Base-by-base conservation (phyloP, 2,329 filamentous ascomycete genomes). In the Setomelanomma holmii region DNA sequence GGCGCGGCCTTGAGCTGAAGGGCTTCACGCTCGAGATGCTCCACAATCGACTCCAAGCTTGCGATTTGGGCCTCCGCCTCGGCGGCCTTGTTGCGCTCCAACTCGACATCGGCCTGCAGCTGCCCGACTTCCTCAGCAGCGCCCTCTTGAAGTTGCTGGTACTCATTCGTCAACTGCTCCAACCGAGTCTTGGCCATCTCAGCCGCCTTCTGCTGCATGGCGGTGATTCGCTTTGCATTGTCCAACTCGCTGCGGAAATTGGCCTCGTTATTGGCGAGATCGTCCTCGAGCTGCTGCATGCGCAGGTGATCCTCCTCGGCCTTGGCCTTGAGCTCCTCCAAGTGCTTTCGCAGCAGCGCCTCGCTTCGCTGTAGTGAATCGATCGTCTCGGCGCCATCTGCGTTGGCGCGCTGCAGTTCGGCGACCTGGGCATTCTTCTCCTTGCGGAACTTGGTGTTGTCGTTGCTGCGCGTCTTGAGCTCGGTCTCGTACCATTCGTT, bases 401-500 rank as follows among this genome's bases (percentile, higher is more conserved):
- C 93, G 62, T 93, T 90, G 55, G 89, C 86, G 46, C 92, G 89
- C 75, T 97, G 90, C 22, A 99, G 84, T 67, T 96, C 90, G 7
- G 92, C 85, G 63, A 98, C 91, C 34, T 90, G 89, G 1, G 91
- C 88, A 57, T 90, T 90, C 81, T 97, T 98, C 72, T 99, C 95
- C 71, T 96, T 98, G 58, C 95, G 87, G 75, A 90, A 93, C 69
- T 93, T 96, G 61, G 93, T 84, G 41, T 91, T 87, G 71, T 99
- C 95, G 7, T 88, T 85, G 56, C 85, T 88, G 78, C 96, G 96
- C 0, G 90, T 93, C 79, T 96, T 93, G 19, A 98, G 83, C 74
- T 99, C 95, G 36, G 83, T 87, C 69, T 97, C 91, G 49, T 95
- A 89, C 90, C 92, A 99, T 65, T 98, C 93, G 60, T 91, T 90